Percentiles rank a stretch among this genome's conserved stretches.
Evolutionary conservation across 164 flowering plant species (phyloP).

Genomic region (Platanus orientalis): DNA sequence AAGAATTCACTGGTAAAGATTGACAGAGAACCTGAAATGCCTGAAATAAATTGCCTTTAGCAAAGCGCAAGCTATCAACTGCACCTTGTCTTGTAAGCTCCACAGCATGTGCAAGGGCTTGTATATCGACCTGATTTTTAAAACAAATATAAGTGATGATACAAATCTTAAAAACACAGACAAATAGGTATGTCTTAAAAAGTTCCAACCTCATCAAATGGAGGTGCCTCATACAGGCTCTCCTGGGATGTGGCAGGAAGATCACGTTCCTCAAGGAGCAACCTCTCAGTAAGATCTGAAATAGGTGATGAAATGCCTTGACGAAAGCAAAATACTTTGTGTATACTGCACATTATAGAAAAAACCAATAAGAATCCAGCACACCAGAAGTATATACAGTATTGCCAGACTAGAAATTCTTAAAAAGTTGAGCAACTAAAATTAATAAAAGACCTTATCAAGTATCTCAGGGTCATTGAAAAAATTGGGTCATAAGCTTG

Average conservation of each 20-base stretch:
- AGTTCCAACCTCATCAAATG: slow-evolving; percentile 84
- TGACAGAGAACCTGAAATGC: slow-evolving; percentile 79
- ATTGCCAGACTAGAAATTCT: not conserved
- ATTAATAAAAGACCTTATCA: slow-evolving; percentile 64
- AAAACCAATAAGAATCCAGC: slow-evolving; percentile 2
- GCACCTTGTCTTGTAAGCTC: slow-evolving; percentile 98
- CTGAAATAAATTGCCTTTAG: slow-evolving; percentile 78
- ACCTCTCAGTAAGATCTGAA: slow-evolving; percentile 77
- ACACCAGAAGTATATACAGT: not conserved
- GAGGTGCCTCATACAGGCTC: slow-evolving; percentile 72
- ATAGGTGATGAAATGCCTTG: slow-evolving; percentile 89
- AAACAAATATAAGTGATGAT: slow-evolving; percentile 4
- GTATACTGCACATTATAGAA: slow-evolving; percentile 54
- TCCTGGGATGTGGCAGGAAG: slow-evolving; percentile 79
- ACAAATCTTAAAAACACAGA: not conserved
- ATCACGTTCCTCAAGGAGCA: slow-evolving; percentile 91
- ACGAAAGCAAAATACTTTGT: slow-evolving; percentile 78
- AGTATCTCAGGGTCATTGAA: slow-evolving; percentile 89
- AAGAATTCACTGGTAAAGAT: not conserved
- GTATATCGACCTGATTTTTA: slow-evolving; percentile 79
- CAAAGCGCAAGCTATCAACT: slow-evolving; percentile 83
- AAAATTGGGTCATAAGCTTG: slow-evolving; percentile 92
- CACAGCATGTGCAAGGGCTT: slow-evolving; percentile 99
- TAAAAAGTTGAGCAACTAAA: slow-evolving; percentile 4
- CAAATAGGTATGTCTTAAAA: not conserved